Conservation (phyloP, 2,329 filamentous ascomycete genomes). For the Aspergillus eucalypticola region DNA sequence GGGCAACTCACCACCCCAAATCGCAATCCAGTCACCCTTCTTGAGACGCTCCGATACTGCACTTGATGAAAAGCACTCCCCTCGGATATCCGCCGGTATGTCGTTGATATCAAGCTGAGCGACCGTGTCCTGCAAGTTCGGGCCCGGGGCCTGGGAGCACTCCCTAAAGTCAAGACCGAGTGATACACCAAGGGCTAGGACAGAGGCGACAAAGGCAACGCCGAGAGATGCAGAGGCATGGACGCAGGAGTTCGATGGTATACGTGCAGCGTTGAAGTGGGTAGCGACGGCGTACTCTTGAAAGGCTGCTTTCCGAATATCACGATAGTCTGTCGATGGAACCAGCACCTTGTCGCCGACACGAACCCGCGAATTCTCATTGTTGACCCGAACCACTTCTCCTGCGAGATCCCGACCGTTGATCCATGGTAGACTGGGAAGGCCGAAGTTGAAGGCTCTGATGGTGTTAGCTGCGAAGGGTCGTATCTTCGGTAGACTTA, state of each 20-base stretch:
- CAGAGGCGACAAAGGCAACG: constrained; percentile 71
- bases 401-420: constrained; percentile 71
- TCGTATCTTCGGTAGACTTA: constrained; percentile 42
- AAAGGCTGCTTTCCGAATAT: constrained; percentile 69
- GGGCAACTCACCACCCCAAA: constrained; percentile 66
- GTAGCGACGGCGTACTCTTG: constrained; percentile 68
- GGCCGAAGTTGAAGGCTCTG: constrained; percentile 70
- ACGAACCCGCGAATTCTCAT: constrained; percentile 52
- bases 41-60: constrained; percentile 54
- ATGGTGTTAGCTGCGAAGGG: neutral
- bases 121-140: constrained; percentile 59
- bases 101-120: constrained; percentile 46
- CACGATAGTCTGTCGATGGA: constrained; percentile 74
- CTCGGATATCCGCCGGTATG: constrained; percentile 62
- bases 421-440: constrained; percentile 67
- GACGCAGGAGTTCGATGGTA: constrained; percentile 56
- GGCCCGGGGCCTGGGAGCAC: constrained; percentile 49
- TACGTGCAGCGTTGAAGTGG: constrained; percentile 64
- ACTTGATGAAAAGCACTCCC: constrained; percentile 64
- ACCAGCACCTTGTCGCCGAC: constrained; percentile 60
- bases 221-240: constrained; percentile 65
- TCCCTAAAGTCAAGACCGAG: constrained; percentile 65
- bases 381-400: constrained; percentile 54
- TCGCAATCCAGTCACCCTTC: constrained; percentile 67
- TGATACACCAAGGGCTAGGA: constrained; percentile 66